Percentiles rank a stretch among this genome's conserved stretches.
Conservation (phyloP, 345 rosid genomes). For the Durio zibethinus region DNA sequence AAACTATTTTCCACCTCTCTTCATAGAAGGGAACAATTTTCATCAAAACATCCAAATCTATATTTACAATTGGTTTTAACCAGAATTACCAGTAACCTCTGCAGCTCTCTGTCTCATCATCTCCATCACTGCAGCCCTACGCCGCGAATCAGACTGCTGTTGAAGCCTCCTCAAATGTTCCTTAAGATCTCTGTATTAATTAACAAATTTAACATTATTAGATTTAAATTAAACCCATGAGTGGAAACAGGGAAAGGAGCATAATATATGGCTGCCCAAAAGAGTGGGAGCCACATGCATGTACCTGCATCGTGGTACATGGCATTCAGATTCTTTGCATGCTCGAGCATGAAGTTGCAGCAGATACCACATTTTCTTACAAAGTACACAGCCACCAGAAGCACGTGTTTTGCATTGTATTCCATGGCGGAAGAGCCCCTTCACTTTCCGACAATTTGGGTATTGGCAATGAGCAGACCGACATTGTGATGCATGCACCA, state of each 20-base stretch:
- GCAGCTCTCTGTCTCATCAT: conserved; percentile 99
- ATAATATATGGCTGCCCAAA: neutral
- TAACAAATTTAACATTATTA: conserved; percentile 10
- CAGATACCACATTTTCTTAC: conserved; percentile 99
- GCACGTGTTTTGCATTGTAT: conserved; percentile 84
- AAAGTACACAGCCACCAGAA: conserved; percentile 89
- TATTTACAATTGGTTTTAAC: conserved; percentile 48
- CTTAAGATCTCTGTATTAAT: conserved; percentile 73
- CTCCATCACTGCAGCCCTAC: conserved; percentile 99
- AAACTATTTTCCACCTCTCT: conserved; percentile 30
- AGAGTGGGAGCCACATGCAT: neutral
- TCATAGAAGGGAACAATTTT: conserved; percentile 13
- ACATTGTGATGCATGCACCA: conserved; percentile 96
- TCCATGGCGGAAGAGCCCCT: conserved; percentile 95
- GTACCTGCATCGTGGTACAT: conserved; percentile 97
- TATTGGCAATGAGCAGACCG: conserved; percentile 80
- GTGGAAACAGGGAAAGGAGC: neutral
- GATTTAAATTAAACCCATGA: conserved; percentile 5
- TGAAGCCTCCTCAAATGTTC: conserved; percentile 91
- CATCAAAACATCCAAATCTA: conserved; percentile 21
- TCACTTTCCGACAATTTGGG: conserved; percentile 96
- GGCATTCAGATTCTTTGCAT: conserved; percentile 91
- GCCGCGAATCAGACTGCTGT: conserved; percentile 95
- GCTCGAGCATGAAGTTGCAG: conserved; percentile 98
- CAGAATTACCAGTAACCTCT: conserved; percentile 84